These are phyloP conservation scores for Annulohypoxylon moriforme DNA, from an alignment of 495 filamentous ascomycete genomes.

Conservation along the genomic window DNA sequence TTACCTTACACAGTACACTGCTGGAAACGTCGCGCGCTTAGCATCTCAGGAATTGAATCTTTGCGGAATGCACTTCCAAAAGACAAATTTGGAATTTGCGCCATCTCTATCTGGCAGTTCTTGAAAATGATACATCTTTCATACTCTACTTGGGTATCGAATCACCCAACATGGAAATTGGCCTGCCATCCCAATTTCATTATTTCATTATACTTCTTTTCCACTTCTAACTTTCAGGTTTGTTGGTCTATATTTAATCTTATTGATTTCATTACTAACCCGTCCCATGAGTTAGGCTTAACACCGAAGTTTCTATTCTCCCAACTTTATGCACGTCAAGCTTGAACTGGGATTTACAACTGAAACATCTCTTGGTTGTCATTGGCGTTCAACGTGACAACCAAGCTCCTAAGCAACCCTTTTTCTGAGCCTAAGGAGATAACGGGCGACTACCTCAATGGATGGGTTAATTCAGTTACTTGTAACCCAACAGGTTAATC, in stretches of 20 bases:
- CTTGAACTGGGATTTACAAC: background rate
- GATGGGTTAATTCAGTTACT: too few species aligned
- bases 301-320: background rate
- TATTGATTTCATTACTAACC: background rate
- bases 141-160: background rate
- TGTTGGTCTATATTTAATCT: background rate
- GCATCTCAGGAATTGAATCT: background rate
- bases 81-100: background rate
- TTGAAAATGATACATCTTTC: background rate
- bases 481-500: too few species aligned
- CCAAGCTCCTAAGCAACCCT: too few species aligned
- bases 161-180: background rate
- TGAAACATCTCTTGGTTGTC: background rate
- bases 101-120: background rate
- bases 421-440: too few species aligned
- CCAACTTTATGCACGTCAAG: background rate
- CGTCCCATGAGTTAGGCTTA: too few species aligned
- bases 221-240: background rate
- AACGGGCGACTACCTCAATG: too few species aligned
- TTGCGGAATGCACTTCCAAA: background rate
- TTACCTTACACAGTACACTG: background rate
- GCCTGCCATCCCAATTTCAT: background rate
- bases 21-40: background rate
- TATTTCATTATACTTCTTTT: background rate
- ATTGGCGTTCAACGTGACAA: too few species aligned